These are phyloP conservation scores for Nicotiana sylvestris DNA, from an alignment of 257 asterid species.

Conservation along the genomic window DNA sequence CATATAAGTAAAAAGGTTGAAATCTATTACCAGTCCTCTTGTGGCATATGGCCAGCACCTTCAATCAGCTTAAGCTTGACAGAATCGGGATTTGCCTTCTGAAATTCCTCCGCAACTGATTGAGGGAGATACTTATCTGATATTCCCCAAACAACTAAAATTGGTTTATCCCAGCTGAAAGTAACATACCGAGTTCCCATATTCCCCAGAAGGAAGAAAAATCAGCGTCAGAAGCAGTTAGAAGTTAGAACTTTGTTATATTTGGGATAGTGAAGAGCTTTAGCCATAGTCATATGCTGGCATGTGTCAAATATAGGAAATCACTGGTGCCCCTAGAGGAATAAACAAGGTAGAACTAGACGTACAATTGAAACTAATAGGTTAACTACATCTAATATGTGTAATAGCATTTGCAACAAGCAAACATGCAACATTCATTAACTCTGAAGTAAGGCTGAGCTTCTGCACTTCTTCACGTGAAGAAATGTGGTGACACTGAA, in stretches of 20 bases:
- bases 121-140: constrained; percentile 96
- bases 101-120: constrained; percentile 83
- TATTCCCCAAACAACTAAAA: constrained; percentile 85
- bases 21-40: constrained; percentile 82
- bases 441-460: not conserved
- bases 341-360: too few relatives aligned
- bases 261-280: not conserved
- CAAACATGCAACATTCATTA: not conserved
- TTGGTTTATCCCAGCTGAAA: constrained; percentile 83
- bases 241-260: not conserved
- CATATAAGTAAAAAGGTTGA: not conserved
- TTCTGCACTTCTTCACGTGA: not conserved
- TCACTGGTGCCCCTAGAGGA: too few relatives aligned
- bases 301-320: not conserved
- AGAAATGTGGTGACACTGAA: not conserved
- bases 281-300: not conserved
- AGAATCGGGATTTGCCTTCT: constrained; percentile 48
- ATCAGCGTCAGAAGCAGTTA: not conserved
- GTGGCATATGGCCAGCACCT: constrained; percentile 99
- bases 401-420: not conserved
- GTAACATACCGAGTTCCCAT: constrained; percentile 9
- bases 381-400: not conserved
- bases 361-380: not conserved
- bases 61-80: constrained; percentile 73
- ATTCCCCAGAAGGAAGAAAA: not conserved